Evolutionary conservation across 179 eudicot species (phyloP), one percentile per base, ranked within the genome.

Genomic region (Spergularia azorica): DNA sequence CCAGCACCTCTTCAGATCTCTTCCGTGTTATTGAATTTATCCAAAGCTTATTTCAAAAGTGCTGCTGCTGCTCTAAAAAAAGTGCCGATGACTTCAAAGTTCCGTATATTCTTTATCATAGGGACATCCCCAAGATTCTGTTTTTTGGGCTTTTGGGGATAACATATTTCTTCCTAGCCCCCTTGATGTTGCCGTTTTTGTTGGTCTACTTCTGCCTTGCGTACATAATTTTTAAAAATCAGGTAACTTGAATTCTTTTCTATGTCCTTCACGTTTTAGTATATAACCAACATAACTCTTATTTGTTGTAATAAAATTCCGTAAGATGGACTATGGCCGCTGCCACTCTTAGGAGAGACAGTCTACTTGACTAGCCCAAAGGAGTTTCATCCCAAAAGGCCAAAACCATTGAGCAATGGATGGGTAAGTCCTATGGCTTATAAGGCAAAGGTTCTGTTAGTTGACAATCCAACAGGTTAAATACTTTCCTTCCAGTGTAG

Each of bases 61-160:
- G 83, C 32, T 74, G 82, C 76, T 82, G 89, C 76, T 74, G 76
- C 50, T 43, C 61, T 32, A 69, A 48, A 3, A 77, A 72, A 38
- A 75, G 55, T 38, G 11, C 55, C 65, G 94, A 89, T 51, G 84
- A 90, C 15, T 79, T 89, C 74, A 89, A 91, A 75, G 91, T 82
- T 75, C 96, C 92, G 61, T 85, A 91, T 72, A 79, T 90, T 74
- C 87, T 85, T 55, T 95, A 89, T 81, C 92, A 92, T 75, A 86
- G 83, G 58, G 91, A 91, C 73, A 87, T 95, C 72, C 98, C 99
- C 18, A 89, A 79, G 80, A 85, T 95, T 67, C 86, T 88, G 13
- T 80, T 95, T 61, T 95, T 95, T 65, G 92, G 92, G 20, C 97
- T 95, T 84, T 82, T 93, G 87, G 99, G 99, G 41, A 87, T 91